Evolutionary conservation across 2,329 filamentous ascomycete genomes (phyloP).

Genomic region (Colletotrichum phormii): DNA sequence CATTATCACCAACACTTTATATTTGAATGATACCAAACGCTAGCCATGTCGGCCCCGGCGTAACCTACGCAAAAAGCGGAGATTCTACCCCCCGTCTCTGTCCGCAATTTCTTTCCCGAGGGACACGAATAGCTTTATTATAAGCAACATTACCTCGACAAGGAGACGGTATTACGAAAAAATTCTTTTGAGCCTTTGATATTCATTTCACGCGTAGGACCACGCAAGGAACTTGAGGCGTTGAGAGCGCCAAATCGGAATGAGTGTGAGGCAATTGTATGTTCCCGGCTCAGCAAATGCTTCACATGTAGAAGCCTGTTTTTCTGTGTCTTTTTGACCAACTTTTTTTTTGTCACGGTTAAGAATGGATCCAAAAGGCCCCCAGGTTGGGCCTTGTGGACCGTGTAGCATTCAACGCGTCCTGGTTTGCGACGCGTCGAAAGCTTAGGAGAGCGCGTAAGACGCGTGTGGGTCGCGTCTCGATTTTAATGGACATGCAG

Average conservation of each 20-base stretch:
- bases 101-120: background rate
- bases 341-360: background rate
- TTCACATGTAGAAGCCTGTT: background rate
- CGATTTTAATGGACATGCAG: background rate
- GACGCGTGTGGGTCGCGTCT: background rate
- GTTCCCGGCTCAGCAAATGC: background rate
- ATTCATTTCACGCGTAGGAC: background rate
- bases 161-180: background rate
- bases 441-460: background rate
- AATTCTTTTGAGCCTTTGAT: background rate
- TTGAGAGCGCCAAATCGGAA: background rate
- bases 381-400: background rate
- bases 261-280: background rate
- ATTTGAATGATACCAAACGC: constrained; percentile 17
- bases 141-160: background rate
- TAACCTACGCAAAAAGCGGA: background rate
- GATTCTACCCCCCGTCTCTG: background rate
- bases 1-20: background rate
- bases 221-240: background rate
- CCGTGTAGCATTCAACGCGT: constrained; percentile 15
- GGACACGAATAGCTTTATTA: background rate
- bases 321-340: background rate
- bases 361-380: background rate
- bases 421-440: background rate
- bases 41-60: background rate